These are phyloP conservation scores for Penicillium malachiteum DNA, from an alignment of 495 filamentous ascomycete genomes.

Conservation along the genomic window DNA sequence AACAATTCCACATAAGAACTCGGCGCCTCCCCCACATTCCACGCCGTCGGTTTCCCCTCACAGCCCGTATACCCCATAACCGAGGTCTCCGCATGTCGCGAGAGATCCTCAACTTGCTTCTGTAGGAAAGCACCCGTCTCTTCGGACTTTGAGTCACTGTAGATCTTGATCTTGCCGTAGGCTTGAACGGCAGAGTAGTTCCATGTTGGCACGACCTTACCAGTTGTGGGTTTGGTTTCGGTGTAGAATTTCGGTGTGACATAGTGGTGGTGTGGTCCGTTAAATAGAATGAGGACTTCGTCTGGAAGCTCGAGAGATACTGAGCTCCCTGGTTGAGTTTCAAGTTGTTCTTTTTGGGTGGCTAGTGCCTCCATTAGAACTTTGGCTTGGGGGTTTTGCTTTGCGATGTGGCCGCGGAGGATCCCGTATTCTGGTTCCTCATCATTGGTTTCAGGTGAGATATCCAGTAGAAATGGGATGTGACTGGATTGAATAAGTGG, in stretches of 20 bases:
- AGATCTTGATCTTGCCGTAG: conserved; percentile 48
- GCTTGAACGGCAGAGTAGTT: conserved; percentile 54
- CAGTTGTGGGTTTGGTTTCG: conserved; percentile 53
- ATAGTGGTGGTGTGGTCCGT: conserved; percentile 45
- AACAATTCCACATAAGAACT: conserved; percentile 45
- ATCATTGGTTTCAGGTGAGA: conserved; percentile 6
- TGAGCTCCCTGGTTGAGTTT: background rate
- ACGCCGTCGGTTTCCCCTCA: conserved; percentile 30
- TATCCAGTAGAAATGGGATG: conserved; percentile 55
- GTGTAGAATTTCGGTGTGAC: conserved; percentile 58
- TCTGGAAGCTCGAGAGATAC: conserved; percentile 10
- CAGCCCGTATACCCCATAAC: conserved; percentile 45
- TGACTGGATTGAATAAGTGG: conserved; percentile 55
- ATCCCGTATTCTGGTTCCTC: conserved; percentile 27
- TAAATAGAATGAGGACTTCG: conserved; percentile 51
- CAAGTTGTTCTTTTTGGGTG: no score
- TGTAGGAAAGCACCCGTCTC: conserved; percentile 39
- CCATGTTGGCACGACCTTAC: conserved; percentile 60
- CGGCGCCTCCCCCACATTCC: conserved; percentile 51
- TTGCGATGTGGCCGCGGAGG: conserved; percentile 57
- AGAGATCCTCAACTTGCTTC: conserved; percentile 43
- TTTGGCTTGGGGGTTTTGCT: conserved; percentile 39
- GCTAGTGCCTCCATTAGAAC: no score
- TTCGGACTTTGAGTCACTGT: conserved; percentile 34
- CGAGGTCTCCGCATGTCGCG: conserved; percentile 39